Percentiles rank a stretch among this genome's conserved stretches.
phyloP scores from a whole-genome alignment of 2,329 filamentous ascomycete genomes.

The Colletotrichum sp. region DNA sequence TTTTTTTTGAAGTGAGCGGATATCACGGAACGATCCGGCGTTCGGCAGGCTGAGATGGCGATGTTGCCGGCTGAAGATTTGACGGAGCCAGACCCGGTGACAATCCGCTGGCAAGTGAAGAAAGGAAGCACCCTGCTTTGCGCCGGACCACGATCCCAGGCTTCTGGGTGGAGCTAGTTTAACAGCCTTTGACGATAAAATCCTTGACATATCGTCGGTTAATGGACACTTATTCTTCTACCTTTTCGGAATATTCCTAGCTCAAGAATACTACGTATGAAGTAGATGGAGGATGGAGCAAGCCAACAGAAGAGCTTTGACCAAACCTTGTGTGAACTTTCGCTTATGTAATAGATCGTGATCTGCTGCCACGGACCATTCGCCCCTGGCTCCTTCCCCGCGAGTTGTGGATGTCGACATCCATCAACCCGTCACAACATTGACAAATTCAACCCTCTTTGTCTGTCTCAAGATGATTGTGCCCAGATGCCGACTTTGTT shows the following conservation, averaged over 20 bases:
- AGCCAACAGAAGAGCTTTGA: neutral
- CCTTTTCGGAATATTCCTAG: neutral
- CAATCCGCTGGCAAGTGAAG: neutral
- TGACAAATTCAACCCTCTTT: neutral
- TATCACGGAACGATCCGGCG: neutral
- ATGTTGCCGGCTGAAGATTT: neutral
- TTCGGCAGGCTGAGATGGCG: neutral
- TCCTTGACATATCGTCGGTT: neutral
- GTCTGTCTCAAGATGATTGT: neutral
- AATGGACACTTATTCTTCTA: neutral
- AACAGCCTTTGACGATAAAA: neutral
- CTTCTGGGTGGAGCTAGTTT: neutral
- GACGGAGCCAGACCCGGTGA: neutral
- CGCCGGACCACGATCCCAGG: neutral
- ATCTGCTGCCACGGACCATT: neutral
- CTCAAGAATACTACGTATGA: neutral
- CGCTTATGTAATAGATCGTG: neutral
- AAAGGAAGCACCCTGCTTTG: neutral
- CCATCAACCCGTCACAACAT: neutral
- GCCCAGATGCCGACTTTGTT: neutral
- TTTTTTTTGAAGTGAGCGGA: neutral
- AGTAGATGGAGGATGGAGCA: neutral
- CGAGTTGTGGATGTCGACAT: neutral
- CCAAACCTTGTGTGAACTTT: neutral
- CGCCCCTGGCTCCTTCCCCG: neutral